phyloP scores from a whole-genome alignment of 768 basidiomycete genomes.

The Tylopilus plumbeoviolaceoides region DNA sequence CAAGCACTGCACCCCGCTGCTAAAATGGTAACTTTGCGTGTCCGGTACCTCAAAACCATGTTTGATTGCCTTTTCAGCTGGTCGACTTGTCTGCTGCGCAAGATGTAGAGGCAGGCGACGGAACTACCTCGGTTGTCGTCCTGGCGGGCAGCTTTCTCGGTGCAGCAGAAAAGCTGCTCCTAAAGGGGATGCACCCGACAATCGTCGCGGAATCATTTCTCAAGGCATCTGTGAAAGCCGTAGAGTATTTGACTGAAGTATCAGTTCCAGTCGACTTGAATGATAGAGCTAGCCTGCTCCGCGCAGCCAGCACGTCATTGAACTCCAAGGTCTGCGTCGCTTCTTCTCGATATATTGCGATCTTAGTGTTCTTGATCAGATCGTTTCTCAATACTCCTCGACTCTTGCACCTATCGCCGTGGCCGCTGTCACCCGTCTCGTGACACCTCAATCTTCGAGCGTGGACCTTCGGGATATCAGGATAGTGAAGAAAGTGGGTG shows the following conservation, averaged over 20 bases:
- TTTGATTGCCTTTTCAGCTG: conserved; percentile 48
- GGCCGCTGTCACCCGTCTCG: conserved; percentile 88
- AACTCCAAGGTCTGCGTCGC: conserved; percentile 78
- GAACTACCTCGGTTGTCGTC: conserved; percentile 96
- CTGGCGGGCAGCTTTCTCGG: conserved; percentile 89
- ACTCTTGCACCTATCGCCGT: conserved; percentile 99
- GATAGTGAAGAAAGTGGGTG: conserved; percentile 96
- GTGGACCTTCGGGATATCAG: conserved; percentile 96
- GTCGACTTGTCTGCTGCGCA: conserved; percentile 98
- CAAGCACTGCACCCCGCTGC: conserved; percentile 97
- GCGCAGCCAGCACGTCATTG: conserved; percentile 91
- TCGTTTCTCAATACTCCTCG: conserved; percentile 98
- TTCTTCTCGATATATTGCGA: neutral
- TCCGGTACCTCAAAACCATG: neutral
- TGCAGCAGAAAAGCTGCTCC: conserved; percentile 94
- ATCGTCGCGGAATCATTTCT: conserved; percentile 96
- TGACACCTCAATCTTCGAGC: conserved; percentile 84
- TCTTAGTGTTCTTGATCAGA: conserved; percentile 44
- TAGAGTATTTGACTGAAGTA: conserved; percentile 90
- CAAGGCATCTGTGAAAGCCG: conserved; percentile 86
- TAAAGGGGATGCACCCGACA: conserved; percentile 97
- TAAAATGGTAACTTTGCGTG: conserved; percentile 67
- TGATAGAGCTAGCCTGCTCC: conserved; percentile 79
- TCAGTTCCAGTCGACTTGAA: conserved; percentile 88
- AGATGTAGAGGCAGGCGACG: conserved; percentile 98